Conservation (phyloP, 2,329 filamentous ascomycete species). For the Xylaria polymorpha region DNA sequence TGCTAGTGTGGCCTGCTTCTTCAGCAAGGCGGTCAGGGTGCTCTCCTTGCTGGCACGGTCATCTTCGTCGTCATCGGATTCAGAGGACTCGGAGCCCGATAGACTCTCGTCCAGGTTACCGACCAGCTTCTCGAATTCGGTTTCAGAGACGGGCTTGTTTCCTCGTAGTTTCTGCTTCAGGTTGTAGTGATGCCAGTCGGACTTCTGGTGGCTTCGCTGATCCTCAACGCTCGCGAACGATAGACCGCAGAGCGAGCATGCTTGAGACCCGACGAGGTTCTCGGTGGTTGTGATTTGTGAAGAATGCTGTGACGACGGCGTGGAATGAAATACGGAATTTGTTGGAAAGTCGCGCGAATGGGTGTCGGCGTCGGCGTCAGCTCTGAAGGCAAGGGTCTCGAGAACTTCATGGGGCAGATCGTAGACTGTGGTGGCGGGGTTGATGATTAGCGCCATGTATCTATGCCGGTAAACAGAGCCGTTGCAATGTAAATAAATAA, state of each 20-base stretch:
- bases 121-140: constrained; percentile 87
- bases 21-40: constrained; percentile 80
- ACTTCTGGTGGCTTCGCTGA: constrained; percentile 86
- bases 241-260: constrained; percentile 83
- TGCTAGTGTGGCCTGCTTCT: constrained; percentile 81
- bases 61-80: constrained; percentile 71
- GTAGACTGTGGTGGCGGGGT: constrained; percentile 70
- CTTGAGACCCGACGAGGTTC: constrained; percentile 71
- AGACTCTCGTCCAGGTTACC: constrained; percentile 90
- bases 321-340: constrained; percentile 43
- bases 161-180: constrained; percentile 90
- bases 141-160: constrained; percentile 76
- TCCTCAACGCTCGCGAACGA: constrained; percentile 79
- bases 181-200: constrained; percentile 94
- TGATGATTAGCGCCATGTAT: constrained; percentile 29
- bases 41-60: constrained; percentile 68
- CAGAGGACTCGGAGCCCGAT: constrained; percentile 84
- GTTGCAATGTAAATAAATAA: neutral
- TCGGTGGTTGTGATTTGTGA: constrained; percentile 46
- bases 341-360: constrained; percentile 47
- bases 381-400: constrained; percentile 71
- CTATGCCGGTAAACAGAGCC: neutral
- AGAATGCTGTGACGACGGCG: constrained; percentile 42
- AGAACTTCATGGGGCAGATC: constrained; percentile 82
- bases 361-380: constrained; percentile 49